phyloP scores from a whole-genome alignment of 331 rosid genomes.

The Telfairia occidentalis region DNA sequence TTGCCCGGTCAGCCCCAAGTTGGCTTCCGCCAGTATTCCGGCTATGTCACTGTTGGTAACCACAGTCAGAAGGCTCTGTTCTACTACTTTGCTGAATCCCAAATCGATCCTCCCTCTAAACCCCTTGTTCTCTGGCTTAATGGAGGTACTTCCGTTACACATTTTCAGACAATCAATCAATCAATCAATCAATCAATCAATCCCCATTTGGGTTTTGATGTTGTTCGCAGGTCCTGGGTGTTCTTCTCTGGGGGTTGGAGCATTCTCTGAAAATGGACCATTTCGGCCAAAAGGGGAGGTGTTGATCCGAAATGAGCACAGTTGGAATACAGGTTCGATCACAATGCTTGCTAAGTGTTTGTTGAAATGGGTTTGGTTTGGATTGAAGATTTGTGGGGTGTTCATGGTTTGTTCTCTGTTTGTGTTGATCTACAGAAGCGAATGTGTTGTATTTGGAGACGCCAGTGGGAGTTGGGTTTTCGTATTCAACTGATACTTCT shows the following conservation, averaged over 20 bases:
- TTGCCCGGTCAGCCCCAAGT: slow-evolving; percentile 49
- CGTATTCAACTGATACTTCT: slow-evolving; percentile 34
- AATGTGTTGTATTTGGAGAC: slow-evolving; percentile 49
- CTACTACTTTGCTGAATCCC: slow-evolving; percentile 44
- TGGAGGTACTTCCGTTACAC: slow-evolving; percentile 27
- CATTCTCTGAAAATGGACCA: slow-evolving; percentile 52
- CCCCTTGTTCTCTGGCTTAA: slow-evolving; percentile 56
- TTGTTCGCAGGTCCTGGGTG: slow-evolving; percentile 43
- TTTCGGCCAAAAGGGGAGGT: slow-evolving; percentile 42
- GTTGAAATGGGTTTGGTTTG: background rate
- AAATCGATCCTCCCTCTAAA: slow-evolving; percentile 33
- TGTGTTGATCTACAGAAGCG: slow-evolving; percentile 30
- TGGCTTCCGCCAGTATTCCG: slow-evolving; percentile 38
- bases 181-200: background rate
- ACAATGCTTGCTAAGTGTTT: background rate
- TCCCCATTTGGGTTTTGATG: background rate
- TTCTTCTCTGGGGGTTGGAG: slow-evolving; percentile 53
- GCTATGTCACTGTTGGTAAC: slow-evolving; percentile 38
- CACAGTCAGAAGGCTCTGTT: slow-evolving; percentile 31
- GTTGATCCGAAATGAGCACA: slow-evolving; percentile 28
- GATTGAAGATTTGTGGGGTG: background rate
- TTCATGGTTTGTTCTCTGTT: background rate
- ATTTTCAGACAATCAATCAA: background rate
- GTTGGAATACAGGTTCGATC: slow-evolving; percentile 44
- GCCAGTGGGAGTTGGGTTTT: slow-evolving; percentile 52